Percentiles rank a stretch among this genome's conserved stretches.
phyloP scores from a whole-genome alignment of 1,284 basidiomycete species.

The Agroathelia rolfsii region DNA sequence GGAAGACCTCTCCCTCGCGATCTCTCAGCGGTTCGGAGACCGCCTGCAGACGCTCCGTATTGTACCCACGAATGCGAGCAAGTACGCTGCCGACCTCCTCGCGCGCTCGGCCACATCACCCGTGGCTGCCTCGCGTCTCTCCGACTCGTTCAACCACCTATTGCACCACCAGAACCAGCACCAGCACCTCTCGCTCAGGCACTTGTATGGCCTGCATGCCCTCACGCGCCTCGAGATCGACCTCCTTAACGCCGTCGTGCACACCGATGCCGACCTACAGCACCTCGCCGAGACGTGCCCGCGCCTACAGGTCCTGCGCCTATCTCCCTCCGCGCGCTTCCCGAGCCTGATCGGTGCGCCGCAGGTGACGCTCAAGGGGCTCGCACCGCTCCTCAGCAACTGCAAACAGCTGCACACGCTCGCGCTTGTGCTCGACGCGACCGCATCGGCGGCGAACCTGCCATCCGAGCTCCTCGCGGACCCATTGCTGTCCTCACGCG shows the following conservation, averaged over 20 bases:
- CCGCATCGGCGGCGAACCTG: slow-evolving; percentile 16
- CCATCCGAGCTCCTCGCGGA: neutral
- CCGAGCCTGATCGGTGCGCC: slow-evolving; percentile 40
- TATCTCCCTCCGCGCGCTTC: slow-evolving; percentile 61
- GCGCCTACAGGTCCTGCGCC: slow-evolving; percentile 49
- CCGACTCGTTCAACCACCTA: too few species aligned
- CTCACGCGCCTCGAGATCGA: slow-evolving; percentile 59
- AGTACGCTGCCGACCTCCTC: too few species aligned
- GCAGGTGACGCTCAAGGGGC: slow-evolving; percentile 44
- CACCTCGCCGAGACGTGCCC: slow-evolving; percentile 52
- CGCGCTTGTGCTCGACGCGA: slow-evolving; percentile 53
- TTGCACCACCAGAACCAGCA: too few species aligned
- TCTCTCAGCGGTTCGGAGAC: slow-evolving; percentile 50
- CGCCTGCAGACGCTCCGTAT: slow-evolving; percentile 52
- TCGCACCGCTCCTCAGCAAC: slow-evolving; percentile 43
- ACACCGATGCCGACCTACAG: slow-evolving; percentile 48
- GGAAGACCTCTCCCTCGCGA: slow-evolving; percentile 52
- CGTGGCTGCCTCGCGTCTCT: slow-evolving; percentile 52
- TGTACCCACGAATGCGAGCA: slow-evolving; percentile 47
- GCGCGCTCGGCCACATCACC: too few species aligned
- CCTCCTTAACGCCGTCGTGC: slow-evolving; percentile 61
- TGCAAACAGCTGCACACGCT: slow-evolving; percentile 57
- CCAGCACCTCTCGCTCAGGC: slow-evolving; percentile 51
- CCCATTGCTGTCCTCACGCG: neutral
- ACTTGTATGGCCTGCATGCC: slow-evolving; percentile 41